Base-by-base conservation (phyloP, 2,329 filamentous ascomycete genomes). In the Elsinoe fawcettii region DNA sequence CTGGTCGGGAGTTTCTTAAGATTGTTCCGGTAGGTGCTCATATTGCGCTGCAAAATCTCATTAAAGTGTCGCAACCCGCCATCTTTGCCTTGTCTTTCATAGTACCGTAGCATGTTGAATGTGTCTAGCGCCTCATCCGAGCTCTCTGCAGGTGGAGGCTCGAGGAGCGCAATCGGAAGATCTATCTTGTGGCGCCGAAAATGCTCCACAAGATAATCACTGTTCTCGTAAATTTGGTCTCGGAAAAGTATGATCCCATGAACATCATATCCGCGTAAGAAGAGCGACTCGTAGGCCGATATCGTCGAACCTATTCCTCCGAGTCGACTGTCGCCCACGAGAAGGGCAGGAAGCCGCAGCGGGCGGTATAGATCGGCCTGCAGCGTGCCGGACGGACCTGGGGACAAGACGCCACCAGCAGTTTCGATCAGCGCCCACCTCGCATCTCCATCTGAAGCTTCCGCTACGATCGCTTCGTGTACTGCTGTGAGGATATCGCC, bases 281-380 rank as follows among this genome's bases (percentile, higher is more conserved):
- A 77, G 1, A 95, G 75, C 1, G 87, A 90, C 70, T 95, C 89
- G 62, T 83, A 91, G 0, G 90, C 87, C 0, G 87, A 85, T 43
- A 95, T 87, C 0, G 89, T 89, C 5, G 86, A 80, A 0, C 86
- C 88, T 57, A 95, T 93, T 0, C 90, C 90, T 0, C 89, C 90
- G 0, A 93, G 78, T 20, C 82, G 81, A 25, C 83, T 78, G 67
- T 95, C 89, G 5, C 86, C 88, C 0, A 95, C 78, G 0, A 95
- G 79, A 12, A 93, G 71, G 1, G 86, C 80, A 0, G 90, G 88
- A 1, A 87, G 71, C n/a, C 88, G 78, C 1, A 95, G 71, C 0
- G 87, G 83, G 18, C 85, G 76, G 66, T 91, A 93, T 1, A 91
- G 72, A 65, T 95, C 88, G 1, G 85, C 88, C 66, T 95, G 89